Evolutionary conservation across 257 asterid species (phyloP).

Genomic region (Lithospermum erythrorhizon): DNA sequence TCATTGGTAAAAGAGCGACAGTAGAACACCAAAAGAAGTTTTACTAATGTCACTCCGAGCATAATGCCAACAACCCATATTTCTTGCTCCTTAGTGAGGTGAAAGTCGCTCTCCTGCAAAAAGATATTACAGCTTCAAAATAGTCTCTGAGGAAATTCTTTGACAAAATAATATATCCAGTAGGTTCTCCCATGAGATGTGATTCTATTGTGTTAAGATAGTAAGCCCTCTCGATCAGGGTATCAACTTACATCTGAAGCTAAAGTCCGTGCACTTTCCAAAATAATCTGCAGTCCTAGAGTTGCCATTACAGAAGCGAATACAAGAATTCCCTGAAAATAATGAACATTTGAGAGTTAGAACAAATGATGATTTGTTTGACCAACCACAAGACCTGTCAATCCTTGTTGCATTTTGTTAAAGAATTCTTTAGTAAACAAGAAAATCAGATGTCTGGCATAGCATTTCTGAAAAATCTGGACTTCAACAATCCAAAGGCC

Average conservation of each 20-base stretch:
- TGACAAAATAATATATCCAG: too few relatives aligned
- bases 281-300: slow-evolving; percentile 40
- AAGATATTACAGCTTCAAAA: neutral
- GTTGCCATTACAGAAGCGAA: slow-evolving; percentile 58
- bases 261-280: slow-evolving; percentile 40
- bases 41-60: slow-evolving; percentile 42
- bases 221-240: neutral
- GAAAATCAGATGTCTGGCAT: neutral
- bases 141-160: neutral
- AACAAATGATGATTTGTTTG: neutral
- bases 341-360: slow-evolving; percentile 3
- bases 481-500: too few relatives aligned
- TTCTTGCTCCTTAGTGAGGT: slow-evolving; percentile 37
- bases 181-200: neutral
- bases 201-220: neutral
- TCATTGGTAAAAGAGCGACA: slow-evolving; percentile 49
- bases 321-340: slow-evolving; percentile 47
- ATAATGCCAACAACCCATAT: slow-evolving; percentile 41
- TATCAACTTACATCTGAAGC: slow-evolving; percentile 26
- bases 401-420: too few relatives aligned
- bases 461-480: neutral
- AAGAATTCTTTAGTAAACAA: neutral
- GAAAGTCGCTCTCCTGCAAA: slow-evolving; percentile 24
- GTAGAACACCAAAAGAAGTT: slow-evolving; percentile 29
- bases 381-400: neutral